phyloP scores from a whole-genome alignment of 108 stramenopile genomes.

The Craspedostauros australis region DNA sequence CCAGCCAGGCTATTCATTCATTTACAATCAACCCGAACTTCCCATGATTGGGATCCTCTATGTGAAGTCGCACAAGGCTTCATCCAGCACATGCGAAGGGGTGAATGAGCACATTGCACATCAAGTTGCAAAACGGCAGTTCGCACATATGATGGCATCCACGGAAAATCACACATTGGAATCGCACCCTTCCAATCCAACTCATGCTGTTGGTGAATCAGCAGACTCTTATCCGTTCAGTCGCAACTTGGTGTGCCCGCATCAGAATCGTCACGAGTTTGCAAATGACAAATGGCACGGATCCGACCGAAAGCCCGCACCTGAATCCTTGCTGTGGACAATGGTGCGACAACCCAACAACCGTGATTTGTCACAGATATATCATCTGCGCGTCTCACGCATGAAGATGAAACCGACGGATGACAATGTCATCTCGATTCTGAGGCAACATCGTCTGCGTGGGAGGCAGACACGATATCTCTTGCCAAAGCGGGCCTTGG shows the following conservation, averaged over 20 bases:
- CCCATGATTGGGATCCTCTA: conserved; percentile 8
- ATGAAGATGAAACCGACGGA: neutral
- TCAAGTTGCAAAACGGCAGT: neutral
- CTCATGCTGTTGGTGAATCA: too few relatives aligned
- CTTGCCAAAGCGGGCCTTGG: conserved; percentile 1
- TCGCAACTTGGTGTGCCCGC: too few relatives aligned
- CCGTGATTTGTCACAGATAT: conserved; percentile 4
- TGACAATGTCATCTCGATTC: neutral
- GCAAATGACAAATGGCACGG: neutral
- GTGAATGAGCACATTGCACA: conserved; percentile 5
- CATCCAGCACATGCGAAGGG: conserved; percentile 9
- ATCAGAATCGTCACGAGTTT: conserved; percentile 8
- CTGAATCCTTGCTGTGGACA: conserved; percentile 9
- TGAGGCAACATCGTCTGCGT: neutral
- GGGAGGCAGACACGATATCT: too few relatives aligned
- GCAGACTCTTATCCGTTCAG: too few relatives aligned
- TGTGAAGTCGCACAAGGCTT: conserved; percentile 1
- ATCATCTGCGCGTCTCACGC: neutral
- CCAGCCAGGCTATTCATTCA: too few relatives aligned
- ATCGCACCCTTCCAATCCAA: too few relatives aligned
- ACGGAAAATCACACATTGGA: too few relatives aligned
- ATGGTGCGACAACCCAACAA: conserved; percentile 6
- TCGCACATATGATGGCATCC: neutral
- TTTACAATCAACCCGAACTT: too few relatives aligned
- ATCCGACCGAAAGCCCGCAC: too few relatives aligned